phyloP scores from a whole-genome alignment of 139 green algal genomes.

The Protoeuglena noctilucae region DNA sequence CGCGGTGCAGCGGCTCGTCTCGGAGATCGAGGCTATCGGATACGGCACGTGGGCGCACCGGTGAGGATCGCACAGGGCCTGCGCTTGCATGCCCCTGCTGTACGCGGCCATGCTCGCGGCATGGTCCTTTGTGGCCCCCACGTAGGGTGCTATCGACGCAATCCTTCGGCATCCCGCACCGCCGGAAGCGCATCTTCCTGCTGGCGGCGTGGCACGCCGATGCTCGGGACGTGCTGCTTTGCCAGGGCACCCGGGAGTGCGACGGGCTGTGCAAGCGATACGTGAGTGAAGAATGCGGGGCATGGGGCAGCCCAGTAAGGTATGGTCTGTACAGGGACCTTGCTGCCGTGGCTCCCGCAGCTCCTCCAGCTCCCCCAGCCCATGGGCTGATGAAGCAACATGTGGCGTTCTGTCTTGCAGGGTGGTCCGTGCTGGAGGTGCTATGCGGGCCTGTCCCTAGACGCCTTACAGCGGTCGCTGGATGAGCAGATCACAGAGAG shows the following conservation, averaged over 20 bases:
- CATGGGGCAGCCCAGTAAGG: too few species aligned
- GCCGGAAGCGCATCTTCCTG: slow-evolving; percentile 59
- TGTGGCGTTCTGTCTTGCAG: too few species aligned
- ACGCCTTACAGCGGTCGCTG: too few species aligned
- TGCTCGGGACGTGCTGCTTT: slow-evolving; percentile 65
- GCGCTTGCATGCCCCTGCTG: not conserved
- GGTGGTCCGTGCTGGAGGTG: too few species aligned
- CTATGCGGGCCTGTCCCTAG: too few species aligned
- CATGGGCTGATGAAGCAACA: too few species aligned
- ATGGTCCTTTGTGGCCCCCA: not conserved
- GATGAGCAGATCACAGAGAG: too few species aligned
- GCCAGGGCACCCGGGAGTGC: slow-evolving; percentile 2
- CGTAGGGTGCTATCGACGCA: not conserved
- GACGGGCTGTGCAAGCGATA: slow-evolving; percentile 11
- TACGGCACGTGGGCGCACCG: slow-evolving; percentile 64
- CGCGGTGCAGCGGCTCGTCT: slow-evolving; percentile 21
- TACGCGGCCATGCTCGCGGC: not conserved
- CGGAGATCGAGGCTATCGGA: slow-evolving; percentile 47
- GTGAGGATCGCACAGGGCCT: slow-evolving; percentile 47
- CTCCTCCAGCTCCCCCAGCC: too few species aligned
- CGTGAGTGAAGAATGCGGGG: slow-evolving; percentile 10
- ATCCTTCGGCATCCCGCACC: slow-evolving; percentile 72
- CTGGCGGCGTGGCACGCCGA: slow-evolving; percentile 68
- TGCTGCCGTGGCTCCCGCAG: too few species aligned
- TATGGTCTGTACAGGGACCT: too few species aligned